Evolutionary conservation across 2,329 filamentous ascomycete species (phyloP).

Genomic region (Trichoderma lentiforme): DNA sequence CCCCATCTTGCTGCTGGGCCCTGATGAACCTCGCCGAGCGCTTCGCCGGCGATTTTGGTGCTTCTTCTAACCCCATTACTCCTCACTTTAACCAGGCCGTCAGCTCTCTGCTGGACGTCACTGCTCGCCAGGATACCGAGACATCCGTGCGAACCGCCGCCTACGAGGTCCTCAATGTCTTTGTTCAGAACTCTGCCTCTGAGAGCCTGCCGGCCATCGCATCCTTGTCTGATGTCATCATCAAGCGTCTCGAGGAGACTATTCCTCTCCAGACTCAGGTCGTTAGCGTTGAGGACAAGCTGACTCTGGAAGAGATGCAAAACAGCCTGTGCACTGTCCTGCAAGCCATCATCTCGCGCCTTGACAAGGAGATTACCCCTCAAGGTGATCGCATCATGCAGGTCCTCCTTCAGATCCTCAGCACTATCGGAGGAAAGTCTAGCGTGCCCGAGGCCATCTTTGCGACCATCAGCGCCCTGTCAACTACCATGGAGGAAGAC

Average conservation of each 20-base stretch:
- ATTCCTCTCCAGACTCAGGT: slow-evolving; percentile 87
- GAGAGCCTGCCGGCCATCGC: slow-evolving; percentile 81
- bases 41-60: slow-evolving; percentile 83
- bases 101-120: slow-evolving; percentile 78
- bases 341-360: slow-evolving; percentile 83
- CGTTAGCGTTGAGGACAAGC: slow-evolving; percentile 93
- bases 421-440: slow-evolving; percentile 75
- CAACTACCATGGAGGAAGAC: slow-evolving; percentile 85
- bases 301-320: slow-evolving; percentile 96
- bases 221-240: slow-evolving; percentile 78
- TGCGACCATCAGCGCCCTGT: slow-evolving; percentile 84
- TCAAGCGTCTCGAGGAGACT: slow-evolving; percentile 88
- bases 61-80: slow-evolving; percentile 75
- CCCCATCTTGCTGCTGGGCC: slow-evolving; percentile 97
- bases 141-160: slow-evolving; percentile 89
- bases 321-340: slow-evolving; percentile 90
- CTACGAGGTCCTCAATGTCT: slow-evolving; percentile 94
- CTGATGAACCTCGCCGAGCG: slow-evolving; percentile 97
- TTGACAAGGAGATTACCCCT: slow-evolving; percentile 87
- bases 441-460: slow-evolving; percentile 94
- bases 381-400: slow-evolving; percentile 95
- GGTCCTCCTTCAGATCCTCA: slow-evolving; percentile 75
- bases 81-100: slow-evolving; percentile 93
- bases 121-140: slow-evolving; percentile 77
- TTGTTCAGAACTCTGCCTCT: slow-evolving; percentile 84